Conservation (phyloP, 306 rosid species). For the Prunus dulcis region DNA sequence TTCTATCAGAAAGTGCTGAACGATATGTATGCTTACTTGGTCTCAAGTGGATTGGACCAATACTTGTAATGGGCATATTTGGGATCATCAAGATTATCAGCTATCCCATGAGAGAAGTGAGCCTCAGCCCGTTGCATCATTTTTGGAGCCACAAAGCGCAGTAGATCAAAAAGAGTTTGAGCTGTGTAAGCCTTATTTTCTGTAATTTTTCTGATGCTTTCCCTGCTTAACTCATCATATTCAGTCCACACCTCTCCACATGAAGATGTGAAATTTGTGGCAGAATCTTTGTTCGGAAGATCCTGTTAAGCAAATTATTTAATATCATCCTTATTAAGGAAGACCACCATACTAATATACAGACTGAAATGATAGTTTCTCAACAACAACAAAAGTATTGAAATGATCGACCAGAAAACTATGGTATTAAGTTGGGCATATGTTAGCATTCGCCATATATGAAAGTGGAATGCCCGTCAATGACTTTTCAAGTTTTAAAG, state of each 20-base stretch:
- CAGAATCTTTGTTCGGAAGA: constrained; percentile 17
- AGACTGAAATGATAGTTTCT: too few species aligned
- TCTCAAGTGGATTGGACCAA: constrained; percentile 91
- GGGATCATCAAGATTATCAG: constrained; percentile 70
- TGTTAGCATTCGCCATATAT: background rate
- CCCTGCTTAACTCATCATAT: constrained; percentile 52
- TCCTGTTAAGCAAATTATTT: constrained; percentile 35
- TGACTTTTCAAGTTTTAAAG: background rate
- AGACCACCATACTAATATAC: background rate
- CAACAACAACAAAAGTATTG: too few species aligned
- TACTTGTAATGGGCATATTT: constrained; percentile 63
- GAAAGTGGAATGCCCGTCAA: background rate
- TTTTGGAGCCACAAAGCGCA: constrained; percentile 52
- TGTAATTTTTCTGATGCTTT: constrained; percentile 30
- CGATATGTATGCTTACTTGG: constrained; percentile 45
- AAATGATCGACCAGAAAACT: background rate
- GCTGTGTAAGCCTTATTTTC: constrained; percentile 48
- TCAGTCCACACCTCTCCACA: constrained; percentile 50
- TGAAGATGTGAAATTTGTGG: constrained; percentile 33
- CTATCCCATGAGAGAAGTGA: constrained; percentile 84
- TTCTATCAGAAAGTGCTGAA: background rate
- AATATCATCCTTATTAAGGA: background rate
- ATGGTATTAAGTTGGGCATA: background rate
- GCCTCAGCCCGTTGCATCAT: constrained; percentile 60
- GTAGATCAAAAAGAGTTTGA: constrained; percentile 44